Conservation (phyloP, 2,329 filamentous ascomycete species). For the Stemphylium beticola region DNA sequence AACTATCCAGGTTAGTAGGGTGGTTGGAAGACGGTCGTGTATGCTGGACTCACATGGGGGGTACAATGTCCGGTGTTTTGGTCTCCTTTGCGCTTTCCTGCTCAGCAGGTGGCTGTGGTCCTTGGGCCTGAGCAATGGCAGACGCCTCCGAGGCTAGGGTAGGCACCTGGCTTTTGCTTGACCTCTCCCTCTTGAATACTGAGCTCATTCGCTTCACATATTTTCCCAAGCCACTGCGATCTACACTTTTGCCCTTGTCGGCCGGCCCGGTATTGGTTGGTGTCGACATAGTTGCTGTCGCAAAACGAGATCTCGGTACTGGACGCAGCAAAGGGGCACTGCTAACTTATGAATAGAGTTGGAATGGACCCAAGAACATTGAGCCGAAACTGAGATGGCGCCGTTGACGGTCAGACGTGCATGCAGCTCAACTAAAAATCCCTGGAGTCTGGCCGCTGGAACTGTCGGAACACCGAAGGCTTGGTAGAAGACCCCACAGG, state of each 20-base stretch:
- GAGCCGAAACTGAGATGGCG: slow-evolving; percentile 9
- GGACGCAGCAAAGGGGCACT: slow-evolving; percentile 7
- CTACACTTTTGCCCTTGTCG: slow-evolving; percentile 26
- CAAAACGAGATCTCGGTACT: neutral
- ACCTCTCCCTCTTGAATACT: slow-evolving; percentile 46
- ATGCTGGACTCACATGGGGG: slow-evolving; percentile 9
- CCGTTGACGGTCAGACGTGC: slow-evolving; percentile 29
- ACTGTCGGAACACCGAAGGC: slow-evolving; percentile 32
- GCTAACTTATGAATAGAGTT: slow-evolving; percentile 1
- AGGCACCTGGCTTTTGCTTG: slow-evolving; percentile 24
- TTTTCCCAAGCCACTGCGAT: slow-evolving; percentile 45
- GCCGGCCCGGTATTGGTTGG: slow-evolving; percentile 23
- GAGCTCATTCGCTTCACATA: slow-evolving; percentile 51
- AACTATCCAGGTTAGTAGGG: slow-evolving; percentile 8
- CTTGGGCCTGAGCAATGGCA: slow-evolving; percentile 9
- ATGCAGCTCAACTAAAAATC: slow-evolving; percentile 29
- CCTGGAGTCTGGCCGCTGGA: slow-evolving; percentile 33
- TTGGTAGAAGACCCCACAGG: slow-evolving; percentile 6
- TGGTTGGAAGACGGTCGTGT: neutral
- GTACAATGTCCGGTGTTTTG: slow-evolving; percentile 6
- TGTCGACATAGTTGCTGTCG: slow-evolving; percentile 35
- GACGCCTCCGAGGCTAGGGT: slow-evolving; percentile 13
- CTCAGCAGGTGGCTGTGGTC: neutral
- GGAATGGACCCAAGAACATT: slow-evolving; percentile 4
- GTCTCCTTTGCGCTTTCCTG: slow-evolving; percentile 6